Evolutionary conservation across 2,329 filamentous ascomycete species (phyloP).

Genomic region (Colletotrichum cordylinicola): DNA sequence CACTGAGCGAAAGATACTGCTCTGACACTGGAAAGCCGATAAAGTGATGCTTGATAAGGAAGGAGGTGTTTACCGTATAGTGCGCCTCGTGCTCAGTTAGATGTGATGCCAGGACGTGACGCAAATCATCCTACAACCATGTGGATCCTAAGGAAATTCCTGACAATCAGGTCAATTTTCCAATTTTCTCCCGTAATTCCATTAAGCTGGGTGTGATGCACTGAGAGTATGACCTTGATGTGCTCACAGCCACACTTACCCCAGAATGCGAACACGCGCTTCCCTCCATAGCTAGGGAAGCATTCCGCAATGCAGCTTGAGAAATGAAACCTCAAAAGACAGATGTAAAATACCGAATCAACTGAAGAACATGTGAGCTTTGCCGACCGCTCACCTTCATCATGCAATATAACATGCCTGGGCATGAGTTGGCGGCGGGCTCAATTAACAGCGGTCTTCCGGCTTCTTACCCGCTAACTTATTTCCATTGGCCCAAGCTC

Average conservation of each 20-base stretch:
- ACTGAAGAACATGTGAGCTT: background rate
- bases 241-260: background rate
- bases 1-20: no score
- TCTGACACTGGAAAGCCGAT: no score
- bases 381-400: background rate
- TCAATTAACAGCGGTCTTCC: background rate
- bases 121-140: no score
- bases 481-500: background rate
- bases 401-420: background rate
- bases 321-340: background rate
- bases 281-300: background rate
- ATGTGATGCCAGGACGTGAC: no score
- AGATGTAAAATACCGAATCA: background rate
- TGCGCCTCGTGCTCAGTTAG: no score
- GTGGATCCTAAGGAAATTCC: no score
- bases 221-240: background rate
- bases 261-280: background rate
- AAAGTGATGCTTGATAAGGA: no score
- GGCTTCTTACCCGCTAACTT: background rate
- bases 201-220: background rate
- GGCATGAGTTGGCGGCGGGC: background rate
- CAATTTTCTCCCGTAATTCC: fast-evolving
- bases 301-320: background rate
- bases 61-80: no score
- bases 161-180: background rate